A percentile compares a stretch with the other conserved stretches of the same genome.
These are phyloP conservation scores for Blastobotrys ciferrii DNA, from an alignment of 1,139 yeast species.

Conservation along the genomic window DNA sequence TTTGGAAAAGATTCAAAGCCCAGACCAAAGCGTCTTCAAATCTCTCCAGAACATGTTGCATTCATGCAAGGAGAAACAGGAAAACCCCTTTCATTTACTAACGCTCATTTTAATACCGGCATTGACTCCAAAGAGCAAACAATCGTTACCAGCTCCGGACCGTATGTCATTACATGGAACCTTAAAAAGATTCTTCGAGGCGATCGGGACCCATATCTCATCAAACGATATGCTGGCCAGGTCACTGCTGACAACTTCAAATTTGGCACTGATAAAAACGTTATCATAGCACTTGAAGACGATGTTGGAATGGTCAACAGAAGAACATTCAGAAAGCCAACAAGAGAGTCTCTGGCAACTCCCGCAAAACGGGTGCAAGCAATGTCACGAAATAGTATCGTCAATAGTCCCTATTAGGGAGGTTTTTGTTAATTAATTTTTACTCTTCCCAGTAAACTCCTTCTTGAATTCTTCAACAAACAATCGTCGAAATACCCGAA, in stretches of 20 bases:
- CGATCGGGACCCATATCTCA: slow-evolving; percentile 55
- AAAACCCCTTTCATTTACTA: slow-evolving; percentile 56
- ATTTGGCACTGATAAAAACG: slow-evolving; percentile 68
- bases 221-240: slow-evolving; percentile 59
- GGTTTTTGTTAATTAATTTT: background rate
- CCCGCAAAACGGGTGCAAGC: slow-evolving; percentile 31
- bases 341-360: slow-evolving; percentile 45
- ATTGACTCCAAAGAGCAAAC: slow-evolving; percentile 60
- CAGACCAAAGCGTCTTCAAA: slow-evolving; percentile 61
- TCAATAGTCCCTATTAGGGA: slow-evolving; percentile 33
- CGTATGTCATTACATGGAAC: slow-evolving; percentile 82
- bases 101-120: slow-evolving; percentile 76
- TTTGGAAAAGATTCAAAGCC: slow-evolving; percentile 70
- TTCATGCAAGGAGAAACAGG: slow-evolving; percentile 56
- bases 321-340: slow-evolving; percentile 56
- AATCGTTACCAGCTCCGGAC: slow-evolving; percentile 76
- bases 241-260: slow-evolving; percentile 78
- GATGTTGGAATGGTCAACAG: slow-evolving; percentile 68
- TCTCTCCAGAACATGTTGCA: slow-evolving; percentile 72
- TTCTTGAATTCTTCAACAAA: slow-evolving; percentile 64
- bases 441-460: slow-evolving; percentile 35
- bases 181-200: slow-evolving; percentile 56
- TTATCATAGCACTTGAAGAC: slow-evolving; percentile 66
- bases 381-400: slow-evolving; percentile 33
- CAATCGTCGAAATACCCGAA: slow-evolving; percentile 60